phyloP scores from a whole-genome alignment of 2,329 filamentous ascomycete genomes.

The Hypoxylon sp. region DNA sequence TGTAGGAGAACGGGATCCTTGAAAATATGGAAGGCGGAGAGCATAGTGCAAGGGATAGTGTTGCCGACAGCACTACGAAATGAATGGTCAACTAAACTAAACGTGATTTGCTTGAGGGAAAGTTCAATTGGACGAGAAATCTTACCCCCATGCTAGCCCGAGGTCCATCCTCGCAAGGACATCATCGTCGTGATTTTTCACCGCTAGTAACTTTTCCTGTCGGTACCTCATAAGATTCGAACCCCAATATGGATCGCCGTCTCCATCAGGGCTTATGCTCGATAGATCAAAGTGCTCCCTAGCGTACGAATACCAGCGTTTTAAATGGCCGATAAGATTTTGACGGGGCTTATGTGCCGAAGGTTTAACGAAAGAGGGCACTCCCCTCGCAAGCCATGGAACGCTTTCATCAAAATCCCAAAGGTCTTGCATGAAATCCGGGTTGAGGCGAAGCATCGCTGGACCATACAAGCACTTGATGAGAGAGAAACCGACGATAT shows the following conservation, averaged over 20 bases:
- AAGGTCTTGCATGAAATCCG: slow-evolving; percentile 38
- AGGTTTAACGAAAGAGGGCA: slow-evolving; percentile 37
- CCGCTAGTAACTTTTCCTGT: slow-evolving; percentile 27
- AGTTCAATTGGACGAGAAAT: background rate
- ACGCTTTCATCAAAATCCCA: slow-evolving; percentile 41
- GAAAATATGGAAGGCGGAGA: background rate
- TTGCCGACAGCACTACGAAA: background rate
- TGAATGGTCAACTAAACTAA: background rate
- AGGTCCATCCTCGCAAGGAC: background rate
- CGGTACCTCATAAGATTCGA: slow-evolving; percentile 41
- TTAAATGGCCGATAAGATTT: slow-evolving; percentile 32
- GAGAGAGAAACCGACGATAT: slow-evolving; percentile 31
- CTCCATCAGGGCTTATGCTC: slow-evolving; percentile 37
- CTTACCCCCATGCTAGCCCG: background rate
- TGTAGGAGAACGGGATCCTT: background rate
- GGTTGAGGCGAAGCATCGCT: slow-evolving; percentile 38
- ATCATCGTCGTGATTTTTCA: background rate
- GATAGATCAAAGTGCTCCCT: slow-evolving; percentile 38
- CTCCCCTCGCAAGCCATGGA: slow-evolving; percentile 35
- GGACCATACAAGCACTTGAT: slow-evolving; percentile 44
- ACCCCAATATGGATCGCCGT: slow-evolving; percentile 46
- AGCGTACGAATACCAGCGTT: slow-evolving; percentile 44
- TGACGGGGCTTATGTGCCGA: slow-evolving; percentile 31
- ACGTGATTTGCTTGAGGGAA: background rate
- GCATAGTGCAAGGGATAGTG: background rate